These are phyloP conservation scores for Sporisorium iseilematis-ciliati DNA, from an alignment of 1,284 basidiomycete genomes.

Conservation along the genomic window DNA sequence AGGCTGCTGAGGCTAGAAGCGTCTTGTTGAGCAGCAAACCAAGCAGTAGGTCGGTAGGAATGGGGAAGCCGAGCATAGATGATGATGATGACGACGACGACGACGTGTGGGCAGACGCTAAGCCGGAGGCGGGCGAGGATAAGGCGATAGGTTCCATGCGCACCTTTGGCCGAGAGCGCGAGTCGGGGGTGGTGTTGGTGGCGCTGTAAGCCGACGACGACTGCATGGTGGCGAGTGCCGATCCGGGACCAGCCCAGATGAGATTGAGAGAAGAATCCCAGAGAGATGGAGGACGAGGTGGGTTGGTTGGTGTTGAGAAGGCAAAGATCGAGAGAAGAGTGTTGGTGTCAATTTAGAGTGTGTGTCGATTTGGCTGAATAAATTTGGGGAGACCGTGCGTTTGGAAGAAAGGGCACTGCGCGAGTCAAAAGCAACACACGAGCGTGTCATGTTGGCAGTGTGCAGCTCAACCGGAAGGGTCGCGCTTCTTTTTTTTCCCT, in stretches of 20 bases:
- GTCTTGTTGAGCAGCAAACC: conserved; percentile 67
- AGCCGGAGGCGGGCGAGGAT: conserved; percentile 7
- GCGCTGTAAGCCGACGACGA: conserved; percentile 18
- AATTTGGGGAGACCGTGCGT: neutral
- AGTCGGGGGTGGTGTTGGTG: conserved; percentile 26
- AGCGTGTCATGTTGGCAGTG: neutral
- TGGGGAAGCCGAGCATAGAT: conserved; percentile 46
- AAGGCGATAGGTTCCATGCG: conserved; percentile 27
- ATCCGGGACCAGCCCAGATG: conserved; percentile 13
- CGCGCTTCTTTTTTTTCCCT: neutral
- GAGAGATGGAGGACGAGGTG: neutral
- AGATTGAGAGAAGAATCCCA: neutral
- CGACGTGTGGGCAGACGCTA: neutral
- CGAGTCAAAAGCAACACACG: neutral
- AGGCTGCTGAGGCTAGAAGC: conserved; percentile 63
- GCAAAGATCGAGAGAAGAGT: neutral
- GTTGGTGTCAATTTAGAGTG: neutral
- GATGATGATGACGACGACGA: neutral
- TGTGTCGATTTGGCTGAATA: neutral
- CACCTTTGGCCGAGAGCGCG: conserved; percentile 44
- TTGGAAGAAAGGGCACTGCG: conserved; percentile 3
- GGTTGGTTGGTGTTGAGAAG: neutral
- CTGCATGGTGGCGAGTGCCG: conserved; percentile 19
- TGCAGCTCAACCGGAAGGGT: conserved; percentile 11
- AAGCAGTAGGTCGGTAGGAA: conserved; percentile 66